phyloP scores from a whole-genome alignment of 2,329 filamentous ascomycete species.

The Chaetomium globosum region DNA sequence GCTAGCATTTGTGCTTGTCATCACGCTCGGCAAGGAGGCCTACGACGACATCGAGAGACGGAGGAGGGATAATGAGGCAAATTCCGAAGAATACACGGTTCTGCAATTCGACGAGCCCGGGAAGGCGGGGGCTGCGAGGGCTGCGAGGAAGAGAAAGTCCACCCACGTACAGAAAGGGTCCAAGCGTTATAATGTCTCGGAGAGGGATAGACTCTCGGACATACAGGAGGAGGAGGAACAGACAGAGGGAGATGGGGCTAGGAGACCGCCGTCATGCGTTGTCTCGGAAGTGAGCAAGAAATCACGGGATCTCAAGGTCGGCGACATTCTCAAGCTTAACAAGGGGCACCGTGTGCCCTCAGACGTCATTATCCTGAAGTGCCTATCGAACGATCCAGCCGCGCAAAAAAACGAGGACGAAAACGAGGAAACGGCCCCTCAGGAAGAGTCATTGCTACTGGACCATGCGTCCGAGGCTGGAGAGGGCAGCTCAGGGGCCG shows the following conservation, averaged over 20 bases:
- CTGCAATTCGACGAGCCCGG: conserved; percentile 67
- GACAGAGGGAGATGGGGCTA: conserved; percentile 48
- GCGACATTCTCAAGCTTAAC: conserved; percentile 88
- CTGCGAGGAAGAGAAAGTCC: conserved; percentile 53
- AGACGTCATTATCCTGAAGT: conserved; percentile 91
- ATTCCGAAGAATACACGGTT: conserved; percentile 84
- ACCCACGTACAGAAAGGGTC: conserved; percentile 45
- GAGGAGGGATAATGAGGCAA: conserved; percentile 87
- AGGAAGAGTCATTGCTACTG: conserved; percentile 48
- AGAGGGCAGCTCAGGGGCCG: conserved; percentile 35
- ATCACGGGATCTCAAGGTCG: conserved; percentile 86
- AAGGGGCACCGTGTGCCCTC: conserved; percentile 94
- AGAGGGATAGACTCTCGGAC: conserved; percentile 58
- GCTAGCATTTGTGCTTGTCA: conserved; percentile 84
- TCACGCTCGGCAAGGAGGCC: conserved; percentile 94
- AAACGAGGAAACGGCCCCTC: conserved; percentile 38
- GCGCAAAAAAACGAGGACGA: conserved; percentile 40
- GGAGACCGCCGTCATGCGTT: conserved; percentile 49
- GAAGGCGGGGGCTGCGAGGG: conserved; percentile 41
- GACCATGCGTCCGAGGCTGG: conserved; percentile 41
- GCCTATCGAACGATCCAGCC: conserved; percentile 45
- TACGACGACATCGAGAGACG: conserved; percentile 88
- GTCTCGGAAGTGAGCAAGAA: conserved; percentile 74
- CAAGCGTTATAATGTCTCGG: conserved; percentile 42
- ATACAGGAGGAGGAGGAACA: conserved; percentile 70